Base-by-base conservation (phyloP, 768 basidiomycete species). In the Trametes coccinea region DNA sequence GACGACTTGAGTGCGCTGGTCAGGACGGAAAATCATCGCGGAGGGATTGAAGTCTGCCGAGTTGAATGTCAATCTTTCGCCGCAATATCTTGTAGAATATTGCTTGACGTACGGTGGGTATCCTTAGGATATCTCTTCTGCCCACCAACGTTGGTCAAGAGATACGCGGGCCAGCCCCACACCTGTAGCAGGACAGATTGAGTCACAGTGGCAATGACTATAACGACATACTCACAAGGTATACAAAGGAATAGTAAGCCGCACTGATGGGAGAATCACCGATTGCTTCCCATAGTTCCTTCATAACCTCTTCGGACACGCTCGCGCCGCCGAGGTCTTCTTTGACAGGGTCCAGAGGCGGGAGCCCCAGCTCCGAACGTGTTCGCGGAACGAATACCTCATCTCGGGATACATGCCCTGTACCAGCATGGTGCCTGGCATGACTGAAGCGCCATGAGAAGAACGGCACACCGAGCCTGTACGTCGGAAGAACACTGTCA, bases 381-480 rank as follows among this genome's bases (percentile, higher is more conserved):
- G 95, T 95, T 66, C 82, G 76, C 45, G 96, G 95, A 1, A 98
- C 94, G 67, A 93, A 96, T 59, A 97, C 95, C 71, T 98, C 94
- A 66, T 98, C 96, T 66, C 94, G 87, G 29, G 90, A 91, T 84
- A 96, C 84, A 75, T 97, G 95, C 11, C 82, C 90, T 3, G 94
- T 97, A 0, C 89, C 88, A 9, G 96, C 96, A 74, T 98, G 96
- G 75, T 98, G 96, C 74, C 93, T 93, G 14, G 84, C 93, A 73
- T 97, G 96, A 2, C 87, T 88, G 70, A 96, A 92, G 63, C 93
- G 84, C 95, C 95, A 98, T 2, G 93, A 91, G 71, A 97, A 93
- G 77, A 92, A 98, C 1, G 96, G 96, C 7, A 98, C 95, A 46
- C 95, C 88, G 59, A 98, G 84, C 58, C 92, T 93, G 62, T 9